Percentiles rank a stretch among this genome's conserved stretches.
These are phyloP conservation scores for Rhizopogon vulgaris DNA, from an alignment of 768 basidiomycete species.

Conservation along the genomic window DNA sequence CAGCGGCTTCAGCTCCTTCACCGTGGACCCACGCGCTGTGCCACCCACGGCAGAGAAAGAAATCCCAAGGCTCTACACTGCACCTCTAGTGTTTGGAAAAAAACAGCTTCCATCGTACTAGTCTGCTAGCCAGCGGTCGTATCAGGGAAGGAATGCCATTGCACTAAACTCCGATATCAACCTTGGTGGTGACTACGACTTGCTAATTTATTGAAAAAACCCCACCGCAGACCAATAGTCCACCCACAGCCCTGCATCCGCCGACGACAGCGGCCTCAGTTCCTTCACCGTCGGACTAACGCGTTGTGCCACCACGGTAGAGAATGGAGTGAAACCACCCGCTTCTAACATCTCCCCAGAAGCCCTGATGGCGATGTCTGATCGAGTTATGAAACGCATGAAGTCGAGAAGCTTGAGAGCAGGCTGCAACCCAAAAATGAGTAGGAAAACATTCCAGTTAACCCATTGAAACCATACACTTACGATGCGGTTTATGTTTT, in stretches of 20 bases:
- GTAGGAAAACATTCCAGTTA: not conserved
- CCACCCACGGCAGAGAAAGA: too few species aligned
- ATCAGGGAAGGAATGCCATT: too few species aligned
- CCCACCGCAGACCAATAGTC: conserved; percentile 27
- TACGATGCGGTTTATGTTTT: conserved; percentile 22
- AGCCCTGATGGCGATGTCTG: conserved; percentile 7
- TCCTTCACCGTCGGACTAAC: conserved; percentile 26
- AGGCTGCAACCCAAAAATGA: conserved; percentile 11
- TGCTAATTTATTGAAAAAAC: conserved; percentile 4
- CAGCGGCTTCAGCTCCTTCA: conserved; percentile 10
- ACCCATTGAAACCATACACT: conserved; percentile 7
- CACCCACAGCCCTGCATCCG: conserved; percentile 25
- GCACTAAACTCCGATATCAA: too few species aligned
- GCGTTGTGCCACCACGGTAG: conserved; percentile 18
- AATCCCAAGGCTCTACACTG: too few species aligned
- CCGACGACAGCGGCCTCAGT: conserved; percentile 13
- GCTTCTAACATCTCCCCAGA: not conserved
- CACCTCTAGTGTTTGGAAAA: too few species aligned
- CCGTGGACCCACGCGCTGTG: conserved; percentile 8
- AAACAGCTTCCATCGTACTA: too few species aligned
- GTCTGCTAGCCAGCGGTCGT: too few species aligned
- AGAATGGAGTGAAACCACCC: conserved; percentile 10
- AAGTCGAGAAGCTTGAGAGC: conserved; percentile 25
- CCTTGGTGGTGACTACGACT: too few species aligned
- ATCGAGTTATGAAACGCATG: conserved; percentile 14